Base-by-base conservation (phyloP, 768 basidiomycete genomes). In the Amanita pseudoporphyria region DNA sequence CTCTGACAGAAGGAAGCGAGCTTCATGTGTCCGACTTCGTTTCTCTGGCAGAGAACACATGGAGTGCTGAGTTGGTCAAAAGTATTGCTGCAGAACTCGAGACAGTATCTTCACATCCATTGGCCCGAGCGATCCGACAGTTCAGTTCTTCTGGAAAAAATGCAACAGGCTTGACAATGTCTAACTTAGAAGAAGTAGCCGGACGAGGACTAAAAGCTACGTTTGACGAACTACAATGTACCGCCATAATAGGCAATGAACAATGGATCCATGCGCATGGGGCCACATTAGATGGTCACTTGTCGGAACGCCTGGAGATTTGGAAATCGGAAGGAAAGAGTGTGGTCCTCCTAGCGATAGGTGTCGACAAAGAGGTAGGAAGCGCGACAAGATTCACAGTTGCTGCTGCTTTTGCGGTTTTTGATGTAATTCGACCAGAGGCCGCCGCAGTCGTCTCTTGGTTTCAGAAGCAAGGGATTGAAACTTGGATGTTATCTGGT, bases 401-500 rank as follows among this genome's bases (percentile, higher is more conserved):
- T 30, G 66, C 63, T 6, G 78, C 76, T 1, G 58, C 72, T 2
- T 86, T 87, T 55, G 79, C 82, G 0, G 69, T 90, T 35, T 64
- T 79, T 3, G 87, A 93, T 58, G 67, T 74, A 0, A 64, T 84
- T 38, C 71, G 90, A 44, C 60, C 66, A 0, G 81, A 87, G 53
- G 81, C 87, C 1, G 54, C 60, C 6, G 58, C 58, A 2, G 78
- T 87, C 10, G 64, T 93, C 30, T 59, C 67, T n/a, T 58, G 60
- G 36, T 68, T 90, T 31, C 75, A 72, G 26, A 62, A 67, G 2
- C 67, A 70, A 35, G 77, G 78, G 0, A 73, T 88, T 31, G 70
- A 67, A 18, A 78, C 82, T 0, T 88, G 81, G 78, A 89, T 93
- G 77, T 77, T 91, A 22, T 85, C 87, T 12, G 91, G 91, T 2